A percentile compares a stretch with the other conserved stretches of the same genome.
Conservation (phyloP, 371 early-diverging fungal species). For the Haplosporangium sp. region DNA sequence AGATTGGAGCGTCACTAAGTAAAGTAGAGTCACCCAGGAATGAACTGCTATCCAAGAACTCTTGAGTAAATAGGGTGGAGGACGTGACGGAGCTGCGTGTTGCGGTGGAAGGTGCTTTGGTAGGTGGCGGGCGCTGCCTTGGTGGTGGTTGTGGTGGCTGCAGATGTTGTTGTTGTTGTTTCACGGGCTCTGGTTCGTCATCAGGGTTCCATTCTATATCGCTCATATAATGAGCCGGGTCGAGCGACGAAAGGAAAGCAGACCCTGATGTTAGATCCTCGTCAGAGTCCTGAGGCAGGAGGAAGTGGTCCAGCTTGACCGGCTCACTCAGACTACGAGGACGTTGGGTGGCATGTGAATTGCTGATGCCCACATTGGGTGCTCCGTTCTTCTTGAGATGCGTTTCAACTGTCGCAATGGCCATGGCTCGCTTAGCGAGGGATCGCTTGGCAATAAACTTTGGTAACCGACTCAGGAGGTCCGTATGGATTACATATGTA, state of each 20-base stretch:
- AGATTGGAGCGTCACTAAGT: constrained; percentile 26
- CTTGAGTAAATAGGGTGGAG: constrained; percentile 25
- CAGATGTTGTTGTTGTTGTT: not conserved
- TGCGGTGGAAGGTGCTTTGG: not conserved
- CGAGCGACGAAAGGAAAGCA: constrained; percentile 18
- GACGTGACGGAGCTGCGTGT: constrained; percentile 18
- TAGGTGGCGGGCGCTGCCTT: not conserved
- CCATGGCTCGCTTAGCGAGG: constrained; percentile 69
- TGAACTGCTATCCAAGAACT: constrained; percentile 28
- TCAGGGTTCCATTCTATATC: constrained; percentile 16
- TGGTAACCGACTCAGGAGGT: constrained; percentile 68
- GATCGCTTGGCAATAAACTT: constrained; percentile 72
- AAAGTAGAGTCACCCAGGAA: constrained; percentile 27
- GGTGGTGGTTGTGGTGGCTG: constrained; percentile 1
- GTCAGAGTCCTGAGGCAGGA: constrained; percentile 27
- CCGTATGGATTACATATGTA: constrained; percentile 64
- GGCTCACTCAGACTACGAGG: constrained; percentile 48
- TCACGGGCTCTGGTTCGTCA: constrained; percentile 9
- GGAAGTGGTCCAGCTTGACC: constrained; percentile 17
- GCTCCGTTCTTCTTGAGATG: constrained; percentile 69
- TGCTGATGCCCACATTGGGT: not conserved
- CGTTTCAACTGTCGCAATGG: constrained; percentile 64
- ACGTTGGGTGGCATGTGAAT: constrained; percentile 1
- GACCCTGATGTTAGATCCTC: constrained; percentile 18
- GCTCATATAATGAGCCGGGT: constrained; percentile 1